phyloP scores from a whole-genome alignment of 2,329 filamentous ascomycete genomes.

The Colletotrichum siamense region DNA sequence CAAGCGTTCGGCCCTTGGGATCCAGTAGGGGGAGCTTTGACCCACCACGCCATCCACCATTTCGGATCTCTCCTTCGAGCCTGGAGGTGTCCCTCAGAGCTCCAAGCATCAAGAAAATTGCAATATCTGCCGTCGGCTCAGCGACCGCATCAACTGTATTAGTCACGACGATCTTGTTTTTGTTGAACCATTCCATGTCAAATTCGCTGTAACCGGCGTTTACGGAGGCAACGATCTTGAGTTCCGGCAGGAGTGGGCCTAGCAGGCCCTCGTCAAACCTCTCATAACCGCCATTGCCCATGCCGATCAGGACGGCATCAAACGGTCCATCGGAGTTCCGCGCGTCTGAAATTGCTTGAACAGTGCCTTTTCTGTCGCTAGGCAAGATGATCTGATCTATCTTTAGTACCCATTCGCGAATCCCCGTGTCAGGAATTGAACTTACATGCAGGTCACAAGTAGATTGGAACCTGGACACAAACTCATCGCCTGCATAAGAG shows the following conservation, averaged over 20 bases:
- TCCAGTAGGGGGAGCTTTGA: neutral
- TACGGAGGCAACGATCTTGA: neutral
- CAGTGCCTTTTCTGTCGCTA: neutral
- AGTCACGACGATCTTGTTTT: fast-evolving
- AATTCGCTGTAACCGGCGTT: neutral
- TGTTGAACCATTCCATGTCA: neutral
- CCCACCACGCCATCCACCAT: neutral
- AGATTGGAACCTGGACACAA: neutral
- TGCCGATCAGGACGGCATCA: neutral
- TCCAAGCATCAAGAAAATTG: neutral
- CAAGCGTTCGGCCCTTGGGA: neutral
- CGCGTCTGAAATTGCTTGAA: neutral
- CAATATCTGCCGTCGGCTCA: neutral
- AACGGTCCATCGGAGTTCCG: neutral
- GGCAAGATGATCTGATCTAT: neutral
- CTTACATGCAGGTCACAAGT: neutral
- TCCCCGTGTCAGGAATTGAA: fast-evolving
- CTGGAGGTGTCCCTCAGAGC: neutral
- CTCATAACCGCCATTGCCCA: neutral
- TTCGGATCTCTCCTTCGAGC: fast-evolving
- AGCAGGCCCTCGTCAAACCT: neutral
- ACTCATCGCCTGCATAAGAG: neutral
- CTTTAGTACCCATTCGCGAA: neutral
- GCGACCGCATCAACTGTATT: fast-evolving
- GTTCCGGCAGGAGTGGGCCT: neutral